Percentiles rank a stretch among this genome's conserved stretches.
phyloP scores from a whole-genome alignment of 345 rosid genomes.

The Brassica cretica region DNA sequence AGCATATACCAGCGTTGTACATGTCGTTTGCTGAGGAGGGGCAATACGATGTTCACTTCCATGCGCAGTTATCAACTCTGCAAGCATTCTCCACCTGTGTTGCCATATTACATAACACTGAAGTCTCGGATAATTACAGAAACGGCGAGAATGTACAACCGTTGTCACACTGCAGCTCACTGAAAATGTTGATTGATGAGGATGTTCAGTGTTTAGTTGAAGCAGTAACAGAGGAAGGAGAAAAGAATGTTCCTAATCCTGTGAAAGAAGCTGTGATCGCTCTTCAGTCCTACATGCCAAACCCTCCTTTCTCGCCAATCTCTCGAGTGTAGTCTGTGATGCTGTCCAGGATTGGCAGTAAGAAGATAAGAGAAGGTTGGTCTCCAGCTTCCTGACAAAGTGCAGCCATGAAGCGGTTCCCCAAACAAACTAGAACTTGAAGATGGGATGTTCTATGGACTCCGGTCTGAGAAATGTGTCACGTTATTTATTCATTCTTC shows the following conservation, averaged over 20 bases:
- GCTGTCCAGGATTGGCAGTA: background rate
- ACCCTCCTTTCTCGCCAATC: conserved; percentile 92
- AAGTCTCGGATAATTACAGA: conserved; percentile 42
- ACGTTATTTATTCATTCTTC: conserved; percentile 41
- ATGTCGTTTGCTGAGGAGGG: conserved; percentile 68
- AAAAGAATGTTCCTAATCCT: conserved; percentile 46
- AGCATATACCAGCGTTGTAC: conserved; percentile 64
- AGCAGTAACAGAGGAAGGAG: conserved; percentile 62
- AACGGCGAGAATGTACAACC: conserved; percentile 40
- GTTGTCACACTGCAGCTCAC: conserved; percentile 51
- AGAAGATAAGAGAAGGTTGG: conserved; percentile 26
- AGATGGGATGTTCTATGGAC: conserved; percentile 25
- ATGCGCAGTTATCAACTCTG: conserved; percentile 75
- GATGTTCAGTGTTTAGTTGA: conserved; percentile 66
- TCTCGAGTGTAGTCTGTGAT: conserved; percentile 61
- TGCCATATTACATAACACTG: conserved; percentile 67
- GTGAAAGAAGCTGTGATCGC: conserved; percentile 35
- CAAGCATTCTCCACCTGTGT: conserved; percentile 95
- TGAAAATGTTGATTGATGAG: conserved; percentile 70
- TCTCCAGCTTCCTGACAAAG: conserved; percentile 4
- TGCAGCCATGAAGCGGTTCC: conserved; percentile 20
- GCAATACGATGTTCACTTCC: conserved; percentile 69
- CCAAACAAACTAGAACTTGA: conserved; percentile 17
- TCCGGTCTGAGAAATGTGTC: conserved; percentile 18
- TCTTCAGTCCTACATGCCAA: conserved; percentile 59